Conservation (phyloP, 1,284 basidiomycete species). For the Boletellus deceptivus region DNA sequence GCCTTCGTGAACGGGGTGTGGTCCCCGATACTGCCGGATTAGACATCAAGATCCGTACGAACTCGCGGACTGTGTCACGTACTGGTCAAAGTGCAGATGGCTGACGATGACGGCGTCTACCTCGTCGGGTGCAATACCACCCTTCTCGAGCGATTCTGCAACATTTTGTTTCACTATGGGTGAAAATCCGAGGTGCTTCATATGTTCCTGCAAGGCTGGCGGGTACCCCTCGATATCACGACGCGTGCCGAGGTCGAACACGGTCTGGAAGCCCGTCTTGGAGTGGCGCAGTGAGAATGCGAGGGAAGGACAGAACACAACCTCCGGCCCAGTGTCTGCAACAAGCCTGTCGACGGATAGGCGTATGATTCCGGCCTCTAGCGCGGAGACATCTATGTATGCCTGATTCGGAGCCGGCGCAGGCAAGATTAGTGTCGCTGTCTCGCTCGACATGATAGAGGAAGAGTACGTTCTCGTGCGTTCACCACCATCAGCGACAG, state of each 20-base stretch:
- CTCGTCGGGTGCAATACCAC: slow-evolving; percentile 42
- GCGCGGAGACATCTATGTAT: slow-evolving; percentile 48
- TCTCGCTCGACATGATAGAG: background rate
- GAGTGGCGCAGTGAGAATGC: slow-evolving; percentile 51
- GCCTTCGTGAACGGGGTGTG: slow-evolving; percentile 44
- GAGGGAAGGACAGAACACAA: slow-evolving; percentile 40
- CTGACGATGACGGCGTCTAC: slow-evolving; percentile 49
- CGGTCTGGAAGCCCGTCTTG: slow-evolving; percentile 35
- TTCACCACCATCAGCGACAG: background rate
- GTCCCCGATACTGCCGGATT: slow-evolving; percentile 39
- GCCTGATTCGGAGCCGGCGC: slow-evolving; percentile 34
- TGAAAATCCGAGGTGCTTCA: slow-evolving; percentile 30
- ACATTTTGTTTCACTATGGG: slow-evolving; percentile 41
- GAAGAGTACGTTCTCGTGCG: background rate
- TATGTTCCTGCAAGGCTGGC: slow-evolving; percentile 29
- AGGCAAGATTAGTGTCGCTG: slow-evolving; percentile 5
- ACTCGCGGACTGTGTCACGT: slow-evolving; percentile 28
- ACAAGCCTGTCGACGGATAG: slow-evolving; percentile 40
- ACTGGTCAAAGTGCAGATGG: slow-evolving; percentile 48
- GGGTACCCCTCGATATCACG: slow-evolving; percentile 46
- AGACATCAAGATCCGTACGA: background rate
- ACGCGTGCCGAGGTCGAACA: slow-evolving; percentile 56
- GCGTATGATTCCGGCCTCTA: slow-evolving; percentile 45
- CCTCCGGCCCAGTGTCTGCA: slow-evolving; percentile 31
- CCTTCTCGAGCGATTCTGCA: slow-evolving; percentile 47